phyloP scores from a whole-genome alignment of 2,329 filamentous ascomycete genomes.

The Pseudomassariella vexata region DNA sequence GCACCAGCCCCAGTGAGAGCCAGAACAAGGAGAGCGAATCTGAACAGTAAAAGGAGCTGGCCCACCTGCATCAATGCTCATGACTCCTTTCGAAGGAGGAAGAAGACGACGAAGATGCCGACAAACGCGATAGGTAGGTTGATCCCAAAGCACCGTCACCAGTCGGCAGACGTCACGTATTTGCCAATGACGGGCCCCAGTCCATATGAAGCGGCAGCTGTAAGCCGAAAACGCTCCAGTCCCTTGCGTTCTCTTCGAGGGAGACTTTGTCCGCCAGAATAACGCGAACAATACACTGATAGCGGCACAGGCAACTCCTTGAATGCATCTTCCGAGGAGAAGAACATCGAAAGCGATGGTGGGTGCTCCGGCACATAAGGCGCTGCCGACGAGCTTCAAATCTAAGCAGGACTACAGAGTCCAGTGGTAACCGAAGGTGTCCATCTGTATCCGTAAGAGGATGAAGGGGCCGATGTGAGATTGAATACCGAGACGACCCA shows the following conservation, averaged over 20 bases:
- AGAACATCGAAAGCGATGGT: conserved; percentile 50
- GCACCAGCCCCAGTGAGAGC: conserved; percentile 51
- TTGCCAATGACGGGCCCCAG: conserved; percentile 58
- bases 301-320: conserved; percentile 57
- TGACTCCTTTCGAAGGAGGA: conserved; percentile 45
- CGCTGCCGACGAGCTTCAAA: conserved; percentile 53
- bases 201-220: conserved; percentile 53
- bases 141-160: conserved; percentile 64
- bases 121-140: conserved; percentile 50
- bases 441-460: conserved; percentile 59
- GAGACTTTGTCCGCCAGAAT: conserved; percentile 62
- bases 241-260: conserved; percentile 54
- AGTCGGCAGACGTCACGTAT: conserved; percentile 47
- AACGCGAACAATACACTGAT: conserved; percentile 52
- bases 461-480: conserved; percentile 61
- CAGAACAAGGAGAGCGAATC: conserved; percentile 47
- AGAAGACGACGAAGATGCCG: conserved; percentile 46
- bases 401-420: conserved; percentile 52
- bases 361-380: conserved; percentile 54
- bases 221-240: conserved; percentile 58
- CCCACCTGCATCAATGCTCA: conserved; percentile 52
- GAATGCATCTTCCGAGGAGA: conserved; percentile 56
- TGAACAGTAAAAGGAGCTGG: conserved; percentile 49
- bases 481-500: conserved; percentile 68
- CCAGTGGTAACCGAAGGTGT: conserved; percentile 58